Evolutionary conservation across 225 moss, liverwort and hornwort species (phyloP), one percentile per base, ranked within the genome.

Genomic region (Takakia lepidozioides): DNA sequence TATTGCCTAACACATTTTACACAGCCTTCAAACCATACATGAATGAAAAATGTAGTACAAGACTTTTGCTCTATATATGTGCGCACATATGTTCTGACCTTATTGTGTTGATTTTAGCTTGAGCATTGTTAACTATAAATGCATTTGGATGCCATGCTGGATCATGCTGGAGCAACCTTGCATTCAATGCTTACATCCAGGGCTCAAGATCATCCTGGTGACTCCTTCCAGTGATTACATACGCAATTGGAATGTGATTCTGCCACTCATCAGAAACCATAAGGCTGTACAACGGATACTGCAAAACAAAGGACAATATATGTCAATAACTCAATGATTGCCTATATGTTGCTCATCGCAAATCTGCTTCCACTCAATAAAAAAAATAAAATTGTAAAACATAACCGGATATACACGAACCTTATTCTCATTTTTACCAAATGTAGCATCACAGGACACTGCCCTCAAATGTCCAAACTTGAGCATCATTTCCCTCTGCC

Each of bases 111-210:
- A 43, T 43, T 21, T 43, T 21, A 19, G 20, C 20, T 43, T 43
- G 43, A 3, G 43, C 43, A 43, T 43, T 43, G 43, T 43, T 22
- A 2, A 43, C 8, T 19, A 19, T 19, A 21, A 8, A 43, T 3
- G 43, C 17, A 19, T 2, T 43, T 43, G 43, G 43, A 3, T 19
- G 17, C 20, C 43, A 43, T 4, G 19, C 2, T 3, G 43, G 43
- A 16, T 43, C 8, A 20, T 19, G 17, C 17, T 43, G 8, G 22
- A 8, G 43, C 17, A 43, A 19, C 2, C 20, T 9, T 4, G 43
- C 3, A 19, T 43, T 43, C 43, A 43, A 43, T 8, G 43, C 20
- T 19, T 43, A 4, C 43, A 43, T 43, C 43, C 43, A 43, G 19
- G 43, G 43, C 17, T 43, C 10, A 3, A 19, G 10, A 20, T 43